A percentile compares a stretch with the other conserved stretches of the same genome.
Conservation (phyloP, 805 yeast species). For the Teunomyces stri region DNA sequence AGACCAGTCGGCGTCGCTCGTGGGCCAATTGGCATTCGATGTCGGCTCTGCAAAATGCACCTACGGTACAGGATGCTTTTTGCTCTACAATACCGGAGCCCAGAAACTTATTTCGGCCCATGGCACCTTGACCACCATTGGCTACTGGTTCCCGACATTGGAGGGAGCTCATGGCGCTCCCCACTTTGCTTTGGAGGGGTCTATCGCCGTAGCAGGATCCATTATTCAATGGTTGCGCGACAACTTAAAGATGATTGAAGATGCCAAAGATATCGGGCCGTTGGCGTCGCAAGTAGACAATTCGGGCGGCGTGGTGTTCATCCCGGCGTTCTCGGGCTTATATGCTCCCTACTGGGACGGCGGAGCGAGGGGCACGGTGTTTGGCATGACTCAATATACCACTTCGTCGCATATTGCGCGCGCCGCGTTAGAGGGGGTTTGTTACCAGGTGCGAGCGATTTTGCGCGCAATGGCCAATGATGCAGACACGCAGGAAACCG, state of each 20-base stretch:
- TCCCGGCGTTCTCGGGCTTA: constrained; percentile 91
- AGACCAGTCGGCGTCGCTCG: constrained; percentile 90
- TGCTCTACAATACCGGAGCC: constrained; percentile 82
- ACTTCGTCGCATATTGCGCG: constrained; percentile 88
- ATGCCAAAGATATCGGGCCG: constrained; percentile 86
- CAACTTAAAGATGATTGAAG: constrained; percentile 76
- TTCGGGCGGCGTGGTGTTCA: constrained; percentile 90
- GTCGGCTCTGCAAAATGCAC: constrained; percentile 92
- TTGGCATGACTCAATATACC: constrained; percentile 92
- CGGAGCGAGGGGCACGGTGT: constrained; percentile 86
- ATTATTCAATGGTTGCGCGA: constrained; percentile 93
- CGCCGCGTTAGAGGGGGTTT: constrained; percentile 93
- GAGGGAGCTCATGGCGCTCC: constrained; percentile 52
- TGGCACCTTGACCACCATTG: constrained; percentile 87
- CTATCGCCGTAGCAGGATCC: constrained; percentile 94
- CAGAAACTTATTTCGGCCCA: constrained; percentile 66
- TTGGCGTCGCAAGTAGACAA: constrained; percentile 77
- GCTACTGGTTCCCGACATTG: constrained; percentile 80
- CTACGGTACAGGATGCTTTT: constrained; percentile 93
- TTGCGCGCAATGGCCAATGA: constrained; percentile 86
- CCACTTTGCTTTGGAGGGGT: constrained; percentile 89
- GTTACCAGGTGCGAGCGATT: constrained; percentile 90
- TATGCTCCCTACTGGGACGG: constrained; percentile 97
- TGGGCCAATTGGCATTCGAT: constrained; percentile 84
- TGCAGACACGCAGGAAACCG: constrained; percentile 61